Percentiles rank a stretch among this genome's conserved stretches.
Evolutionary conservation across 805 yeast genomes (phyloP).

Genomic region (Ogataea paradorogensis): DNA sequence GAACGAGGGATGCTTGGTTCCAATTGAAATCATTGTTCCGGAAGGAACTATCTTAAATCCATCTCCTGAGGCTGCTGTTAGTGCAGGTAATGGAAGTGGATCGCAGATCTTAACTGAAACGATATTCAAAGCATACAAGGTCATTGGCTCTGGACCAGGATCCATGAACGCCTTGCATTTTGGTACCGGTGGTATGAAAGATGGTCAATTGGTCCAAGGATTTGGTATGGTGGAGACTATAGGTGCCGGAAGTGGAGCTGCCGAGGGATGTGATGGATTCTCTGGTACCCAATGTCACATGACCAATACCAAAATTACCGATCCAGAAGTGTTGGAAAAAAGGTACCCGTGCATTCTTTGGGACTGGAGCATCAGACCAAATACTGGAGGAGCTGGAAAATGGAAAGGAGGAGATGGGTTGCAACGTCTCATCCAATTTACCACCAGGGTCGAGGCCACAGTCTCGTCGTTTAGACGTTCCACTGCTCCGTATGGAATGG

Average conservation of each 20-base stretch:
- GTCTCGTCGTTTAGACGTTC: slow-evolving; percentile 52
- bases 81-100: slow-evolving; percentile 62
- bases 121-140: slow-evolving; percentile 72
- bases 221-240: slow-evolving; percentile 57
- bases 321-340: slow-evolving; percentile 51
- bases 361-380: slow-evolving; percentile 43
- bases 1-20: slow-evolving; percentile 50
- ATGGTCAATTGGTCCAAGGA: slow-evolving; percentile 29
- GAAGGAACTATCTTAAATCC: slow-evolving; percentile 37
- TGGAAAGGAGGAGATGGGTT: slow-evolving; percentile 54
- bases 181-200: slow-evolving; percentile 39
- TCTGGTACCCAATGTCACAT: slow-evolving; percentile 51
- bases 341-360: slow-evolving; percentile 49
- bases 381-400: slow-evolving; percentile 50
- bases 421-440: slow-evolving; percentile 47
- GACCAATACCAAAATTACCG: slow-evolving; percentile 41
- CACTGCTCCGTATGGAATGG: slow-evolving; percentile 51
- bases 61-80: slow-evolving; percentile 44
- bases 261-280: slow-evolving; percentile 32
- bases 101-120: slow-evolving; percentile 88
- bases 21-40: slow-evolving; percentile 32
- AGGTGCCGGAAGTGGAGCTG: slow-evolving; percentile 55
- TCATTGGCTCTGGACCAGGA: slow-evolving; percentile 88
- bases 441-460: slow-evolving; percentile 39
- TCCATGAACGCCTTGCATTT: slow-evolving; percentile 86